Conservation (phyloP, 2,329 filamentous ascomycete genomes). For the Monascus ruber region DNA sequence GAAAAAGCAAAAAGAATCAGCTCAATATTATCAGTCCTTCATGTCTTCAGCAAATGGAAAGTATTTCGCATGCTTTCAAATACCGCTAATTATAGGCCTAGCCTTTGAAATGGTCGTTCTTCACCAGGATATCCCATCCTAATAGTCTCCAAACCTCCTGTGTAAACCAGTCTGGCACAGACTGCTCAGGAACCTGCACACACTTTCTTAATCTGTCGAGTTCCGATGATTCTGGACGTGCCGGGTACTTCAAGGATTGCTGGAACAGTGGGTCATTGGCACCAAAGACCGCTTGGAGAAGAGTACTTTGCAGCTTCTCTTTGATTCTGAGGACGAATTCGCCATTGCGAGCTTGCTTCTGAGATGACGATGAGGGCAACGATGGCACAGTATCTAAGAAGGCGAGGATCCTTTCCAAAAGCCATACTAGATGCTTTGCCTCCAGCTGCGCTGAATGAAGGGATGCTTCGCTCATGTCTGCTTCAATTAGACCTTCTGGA, state of each 20-base stretch:
- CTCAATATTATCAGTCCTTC: too few species aligned
- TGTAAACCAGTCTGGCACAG: constrained; percentile 43
- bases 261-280: constrained; percentile 19
- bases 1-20: background rate
- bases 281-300: constrained; percentile 32
- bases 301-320: constrained; percentile 27
- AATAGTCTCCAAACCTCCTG: constrained; percentile 46
- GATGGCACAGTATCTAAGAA: constrained; percentile 9
- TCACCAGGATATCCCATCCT: constrained; percentile 41
- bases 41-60: too few species aligned
- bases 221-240: constrained; percentile 9
- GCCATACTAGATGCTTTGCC: constrained; percentile 23
- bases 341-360: background rate
- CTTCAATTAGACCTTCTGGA: constrained; percentile 20
- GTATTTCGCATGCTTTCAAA: background rate
- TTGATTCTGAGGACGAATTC: constrained; percentile 14
- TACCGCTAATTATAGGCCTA: background rate
- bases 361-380: background rate
- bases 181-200: constrained; percentile 14
- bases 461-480: constrained; percentile 11
- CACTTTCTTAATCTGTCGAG: constrained; percentile 4
- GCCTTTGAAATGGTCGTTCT: background rate
- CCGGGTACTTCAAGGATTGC: constrained; percentile 14
- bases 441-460: constrained; percentile 19
- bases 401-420: constrained; percentile 20